Percentiles rank a stretch among this genome's conserved stretches.
Evolutionary conservation across 805 yeast species (phyloP).

Genomic region (Debaryomyces prosopidis): DNA sequence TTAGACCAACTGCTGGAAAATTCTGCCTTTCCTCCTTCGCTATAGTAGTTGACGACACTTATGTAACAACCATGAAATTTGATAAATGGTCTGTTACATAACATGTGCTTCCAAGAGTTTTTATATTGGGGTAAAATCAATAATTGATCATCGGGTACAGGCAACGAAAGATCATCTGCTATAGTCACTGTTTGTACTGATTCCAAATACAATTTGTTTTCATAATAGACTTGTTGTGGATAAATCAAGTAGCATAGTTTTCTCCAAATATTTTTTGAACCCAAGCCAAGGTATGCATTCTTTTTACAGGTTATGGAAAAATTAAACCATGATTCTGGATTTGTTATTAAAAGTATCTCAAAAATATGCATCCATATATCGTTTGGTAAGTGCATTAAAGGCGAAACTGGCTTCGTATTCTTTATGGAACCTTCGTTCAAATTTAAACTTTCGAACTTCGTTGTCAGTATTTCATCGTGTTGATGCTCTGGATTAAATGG

Average conservation of each 20-base stretch:
- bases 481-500: constrained; percentile 7
- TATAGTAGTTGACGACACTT: constrained; percentile 77
- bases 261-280: constrained; percentile 50
- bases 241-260: constrained; percentile 51
- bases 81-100: constrained; percentile 67
- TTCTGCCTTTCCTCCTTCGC: constrained; percentile 77
- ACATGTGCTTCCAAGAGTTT: constrained; percentile 50
- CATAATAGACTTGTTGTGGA: constrained; percentile 54
- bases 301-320: constrained; percentile 60
- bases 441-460: constrained; percentile 27
- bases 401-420: constrained; percentile 31
- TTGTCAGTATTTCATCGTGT: constrained; percentile 18
- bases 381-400: constrained; percentile 44
- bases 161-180: constrained; percentile 16
- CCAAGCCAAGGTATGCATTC: constrained; percentile 59
- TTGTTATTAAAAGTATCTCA: constrained; percentile 42
- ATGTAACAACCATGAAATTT: constrained; percentile 85
- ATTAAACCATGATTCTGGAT: constrained; percentile 66
- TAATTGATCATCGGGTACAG: constrained; percentile 34
- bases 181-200: constrained; percentile 46
- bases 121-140: constrained; percentile 29
- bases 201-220: constrained; percentile 34
- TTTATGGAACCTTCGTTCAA: constrained; percentile 16
- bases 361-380: constrained; percentile 59
- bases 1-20: constrained; percentile 65